phyloP scores from a whole-genome alignment of 2,329 filamentous ascomycete species.

The Aspergillus novoparasiticus region DNA sequence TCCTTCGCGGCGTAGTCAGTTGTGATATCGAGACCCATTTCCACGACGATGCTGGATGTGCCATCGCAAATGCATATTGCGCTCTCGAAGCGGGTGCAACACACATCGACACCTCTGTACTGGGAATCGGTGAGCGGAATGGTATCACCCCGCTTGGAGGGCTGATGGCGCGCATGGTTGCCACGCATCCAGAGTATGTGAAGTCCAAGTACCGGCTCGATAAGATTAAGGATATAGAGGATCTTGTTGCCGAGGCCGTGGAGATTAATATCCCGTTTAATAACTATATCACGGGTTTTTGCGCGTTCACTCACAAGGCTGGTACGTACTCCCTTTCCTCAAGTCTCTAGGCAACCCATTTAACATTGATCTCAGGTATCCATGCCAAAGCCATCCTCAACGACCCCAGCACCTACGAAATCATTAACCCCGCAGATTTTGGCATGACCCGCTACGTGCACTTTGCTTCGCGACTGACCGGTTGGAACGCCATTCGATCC shows the following conservation, averaged over 20 bases:
- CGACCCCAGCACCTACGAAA: constrained; percentile 85
- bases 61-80: constrained; percentile 83
- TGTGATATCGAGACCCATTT: constrained; percentile 87
- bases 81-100: constrained; percentile 82
- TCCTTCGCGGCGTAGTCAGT: constrained; percentile 71
- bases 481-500: constrained; percentile 95
- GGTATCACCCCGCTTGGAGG: constrained; percentile 63
- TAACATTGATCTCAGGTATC: constrained; percentile 45
- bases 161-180: constrained; percentile 75
- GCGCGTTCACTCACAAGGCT: constrained; percentile 77
- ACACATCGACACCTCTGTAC: constrained; percentile 74
- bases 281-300: constrained; percentile 79
- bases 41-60: constrained; percentile 92
- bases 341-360: fast-evolving
- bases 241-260: constrained; percentile 77
- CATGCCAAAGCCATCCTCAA: constrained; percentile 84
- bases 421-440: constrained; percentile 84
- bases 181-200: constrained; percentile 80
- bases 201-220: constrained; percentile 84
- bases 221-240: constrained; percentile 86
- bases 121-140: constrained; percentile 87
- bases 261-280: constrained; percentile 86
- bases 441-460: constrained; percentile 85
- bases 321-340: constrained; percentile 43
- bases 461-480: constrained; percentile 79